These are phyloP conservation scores for Syzygium malaccense DNA, from an alignment of 441 rosid genomes.

Conservation along the genomic window DNA sequence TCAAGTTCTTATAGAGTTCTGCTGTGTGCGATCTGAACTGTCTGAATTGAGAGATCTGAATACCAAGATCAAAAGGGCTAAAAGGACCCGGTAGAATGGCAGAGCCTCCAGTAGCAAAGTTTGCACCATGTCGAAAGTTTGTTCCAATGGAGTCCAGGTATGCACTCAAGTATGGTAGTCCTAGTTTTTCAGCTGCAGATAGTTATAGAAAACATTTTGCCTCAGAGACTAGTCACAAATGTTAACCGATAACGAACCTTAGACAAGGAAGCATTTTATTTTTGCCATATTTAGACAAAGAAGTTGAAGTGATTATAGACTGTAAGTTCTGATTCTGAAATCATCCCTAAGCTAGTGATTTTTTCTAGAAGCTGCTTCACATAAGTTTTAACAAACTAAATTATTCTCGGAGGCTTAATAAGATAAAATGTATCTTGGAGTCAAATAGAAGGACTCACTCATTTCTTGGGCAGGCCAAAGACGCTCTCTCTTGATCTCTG, in stretches of 20 bases:
- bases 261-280: not conserved
- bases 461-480: not conserved
- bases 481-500: not conserved
- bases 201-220: not conserved
- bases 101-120: not conserved
- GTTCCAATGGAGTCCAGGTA: not conserved
- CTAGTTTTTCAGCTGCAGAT: not conserved
- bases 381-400: not conserved
- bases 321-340: not conserved
- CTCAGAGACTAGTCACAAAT: not conserved
- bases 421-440: not conserved
- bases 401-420: not conserved
- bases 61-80: constrained; percentile 3
- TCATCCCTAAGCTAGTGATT: not conserved
- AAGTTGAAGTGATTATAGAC: not conserved
- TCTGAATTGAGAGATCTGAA: not conserved
- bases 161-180: not conserved
- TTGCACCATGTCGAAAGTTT: not conserved
- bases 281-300: not conserved
- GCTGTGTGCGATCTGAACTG: not conserved
- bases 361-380: not conserved
- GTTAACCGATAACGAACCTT: not conserved
- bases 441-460: not conserved
- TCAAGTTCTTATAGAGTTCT: not conserved
- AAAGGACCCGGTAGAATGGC: not conserved